Evolutionary conservation across 2,329 filamentous ascomycete species (phyloP).

Genomic region (Byssoonygena ceratinophila): DNA sequence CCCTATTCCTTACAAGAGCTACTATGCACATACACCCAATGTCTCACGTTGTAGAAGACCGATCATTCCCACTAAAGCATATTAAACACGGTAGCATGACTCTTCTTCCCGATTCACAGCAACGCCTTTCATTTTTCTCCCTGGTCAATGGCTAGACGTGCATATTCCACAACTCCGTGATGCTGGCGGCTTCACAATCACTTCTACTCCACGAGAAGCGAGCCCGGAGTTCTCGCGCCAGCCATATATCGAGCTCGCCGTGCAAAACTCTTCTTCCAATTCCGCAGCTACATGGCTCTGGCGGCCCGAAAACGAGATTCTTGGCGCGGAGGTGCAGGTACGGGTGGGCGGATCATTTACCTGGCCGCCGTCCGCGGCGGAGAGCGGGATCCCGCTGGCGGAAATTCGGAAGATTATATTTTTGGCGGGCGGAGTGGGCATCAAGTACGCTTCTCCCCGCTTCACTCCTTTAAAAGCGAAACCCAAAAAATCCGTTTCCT

Average conservation of each 20-base stretch:
- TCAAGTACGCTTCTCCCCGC: conserved; percentile 48
- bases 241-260: conserved; percentile 63
- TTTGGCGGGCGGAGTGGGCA: conserved; percentile 69
- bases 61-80: neutral
- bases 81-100: neutral
- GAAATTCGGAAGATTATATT: conserved; percentile 55
- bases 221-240: conserved; percentile 20
- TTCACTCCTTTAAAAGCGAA: neutral
- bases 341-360: conserved; percentile 72
- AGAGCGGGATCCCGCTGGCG: conserved; percentile 31
- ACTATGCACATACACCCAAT: too few species aligned
- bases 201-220: conserved; percentile 56
- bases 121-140: conserved; percentile 50
- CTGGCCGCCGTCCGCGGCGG: conserved; percentile 51
- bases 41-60: too few species aligned
- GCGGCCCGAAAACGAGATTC: conserved; percentile 46
- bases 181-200: conserved; percentile 81
- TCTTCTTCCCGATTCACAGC: neutral
- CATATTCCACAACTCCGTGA: conserved; percentile 58
- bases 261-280: conserved; percentile 60
- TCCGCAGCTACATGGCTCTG: conserved; percentile 69
- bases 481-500: neutral
- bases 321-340: conserved; percentile 51
- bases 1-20: too few species aligned
- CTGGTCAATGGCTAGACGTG: conserved; percentile 84